Percentiles rank a stretch among this genome's conserved stretches.
Evolutionary conservation across 1,284 basidiomycete genomes (phyloP).

Genomic region (Puccinia polysora): DNA sequence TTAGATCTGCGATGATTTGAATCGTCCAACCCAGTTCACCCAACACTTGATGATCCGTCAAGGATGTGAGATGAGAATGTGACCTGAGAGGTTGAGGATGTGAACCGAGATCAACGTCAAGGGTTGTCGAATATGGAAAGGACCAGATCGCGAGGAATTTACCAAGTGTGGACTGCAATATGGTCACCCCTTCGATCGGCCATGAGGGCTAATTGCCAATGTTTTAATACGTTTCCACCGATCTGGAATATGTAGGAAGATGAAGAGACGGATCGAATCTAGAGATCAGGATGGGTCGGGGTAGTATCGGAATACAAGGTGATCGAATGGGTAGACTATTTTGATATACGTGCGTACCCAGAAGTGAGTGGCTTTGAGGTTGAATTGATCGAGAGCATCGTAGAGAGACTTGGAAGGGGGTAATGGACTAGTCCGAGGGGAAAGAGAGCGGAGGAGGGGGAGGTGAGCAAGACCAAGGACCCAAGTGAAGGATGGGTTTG

Average conservation of each 20-base stretch:
- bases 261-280: background rate
- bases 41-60: constrained; percentile 22
- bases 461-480: background rate
- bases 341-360: constrained; percentile 21
- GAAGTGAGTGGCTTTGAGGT: constrained; percentile 33
- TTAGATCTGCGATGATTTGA: constrained; percentile 39
- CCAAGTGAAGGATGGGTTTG: no score
- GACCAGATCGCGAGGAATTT: background rate
- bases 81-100: constrained; percentile 10
- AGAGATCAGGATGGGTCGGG: background rate
- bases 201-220: constrained; percentile 12
- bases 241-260: constrained; percentile 15
- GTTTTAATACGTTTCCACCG: constrained; percentile 34
- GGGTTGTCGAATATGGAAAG: background rate
- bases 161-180: constrained; percentile 43
- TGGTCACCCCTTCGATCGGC: constrained; percentile 29
- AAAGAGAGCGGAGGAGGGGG: background rate
- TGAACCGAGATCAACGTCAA: background rate
- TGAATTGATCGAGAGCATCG: constrained; percentile 17
- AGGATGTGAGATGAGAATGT: constrained; percentile 28
- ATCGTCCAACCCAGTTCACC: constrained; percentile 44
- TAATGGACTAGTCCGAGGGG: constrained; percentile 1
- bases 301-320: no score
- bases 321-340: no score
- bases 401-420: constrained; percentile 29